Conservation (phyloP, 495 filamentous ascomycete genomes). For the Cladorrhinum samala region DNA sequence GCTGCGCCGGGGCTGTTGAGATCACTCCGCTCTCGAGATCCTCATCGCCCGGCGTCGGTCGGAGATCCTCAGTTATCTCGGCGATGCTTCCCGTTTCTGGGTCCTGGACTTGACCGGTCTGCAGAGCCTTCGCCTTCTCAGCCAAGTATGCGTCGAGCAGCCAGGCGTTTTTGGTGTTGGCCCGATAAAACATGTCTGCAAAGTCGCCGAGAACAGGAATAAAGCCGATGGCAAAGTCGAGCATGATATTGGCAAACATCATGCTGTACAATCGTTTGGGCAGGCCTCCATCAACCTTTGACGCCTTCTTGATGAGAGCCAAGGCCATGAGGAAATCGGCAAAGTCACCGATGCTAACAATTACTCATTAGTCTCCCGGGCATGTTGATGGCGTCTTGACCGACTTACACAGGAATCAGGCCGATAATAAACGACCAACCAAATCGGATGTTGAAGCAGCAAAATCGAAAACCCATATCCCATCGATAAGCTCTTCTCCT, state of each 20-base stretch:
- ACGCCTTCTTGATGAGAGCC: conserved; percentile 61
- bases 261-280: conserved; percentile 44
- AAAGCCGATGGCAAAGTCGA: conserved; percentile 78
- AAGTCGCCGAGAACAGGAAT: conserved; percentile 83
- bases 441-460: conserved; percentile 66
- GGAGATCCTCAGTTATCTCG: conserved; percentile 1
- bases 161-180: conserved; percentile 73
- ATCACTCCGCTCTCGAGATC: conserved; percentile 11
- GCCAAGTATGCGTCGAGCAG: conserved; percentile 66
- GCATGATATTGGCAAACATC: conserved; percentile 71
- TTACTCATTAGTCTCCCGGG: background rate
- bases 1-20: background rate
- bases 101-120: conserved; percentile 28
- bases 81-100: conserved; percentile 11
- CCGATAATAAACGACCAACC: conserved; percentile 81
- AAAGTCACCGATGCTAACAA: conserved; percentile 63
- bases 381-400: background rate
- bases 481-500: conserved; percentile 74
- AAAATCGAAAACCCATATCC: conserved; percentile 68
- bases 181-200: conserved; percentile 53
- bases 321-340: conserved; percentile 63
- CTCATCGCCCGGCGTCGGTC: background rate
- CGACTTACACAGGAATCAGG: conserved; percentile 66
- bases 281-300: conserved; percentile 65
- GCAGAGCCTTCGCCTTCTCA: conserved; percentile 47